Conservation (phyloP, 306 rosid species). For the Adenanthera pavonina region DNA sequence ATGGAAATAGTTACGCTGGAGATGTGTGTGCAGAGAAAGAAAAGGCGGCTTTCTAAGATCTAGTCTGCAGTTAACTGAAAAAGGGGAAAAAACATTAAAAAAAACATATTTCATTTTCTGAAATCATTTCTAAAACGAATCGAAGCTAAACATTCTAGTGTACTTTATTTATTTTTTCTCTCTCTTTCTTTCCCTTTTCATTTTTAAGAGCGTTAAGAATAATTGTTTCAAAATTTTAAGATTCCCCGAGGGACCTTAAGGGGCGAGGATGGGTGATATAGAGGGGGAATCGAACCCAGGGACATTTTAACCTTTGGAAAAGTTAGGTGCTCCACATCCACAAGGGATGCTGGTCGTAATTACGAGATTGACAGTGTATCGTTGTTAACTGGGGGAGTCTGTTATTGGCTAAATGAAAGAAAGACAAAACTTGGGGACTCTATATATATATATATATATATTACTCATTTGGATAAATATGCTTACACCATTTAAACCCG, state of each 20-base stretch:
- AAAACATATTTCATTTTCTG: background rate
- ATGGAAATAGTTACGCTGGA: constrained; percentile 14
- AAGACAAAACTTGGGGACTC: too few species aligned
- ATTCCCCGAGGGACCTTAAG: background rate
- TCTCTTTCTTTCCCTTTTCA: background rate
- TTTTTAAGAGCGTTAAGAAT: background rate
- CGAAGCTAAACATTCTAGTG: background rate
- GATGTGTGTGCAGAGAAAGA: background rate
- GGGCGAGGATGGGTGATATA: background rate
- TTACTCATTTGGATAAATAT: background rate
- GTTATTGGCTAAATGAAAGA: too few species aligned
- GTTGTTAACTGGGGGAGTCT: too few species aligned
- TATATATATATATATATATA: background rate
- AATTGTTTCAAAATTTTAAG: background rate
- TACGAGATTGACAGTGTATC: too few species aligned
- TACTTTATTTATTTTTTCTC: background rate
- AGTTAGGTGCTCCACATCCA: too few species aligned
- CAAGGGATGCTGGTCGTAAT: too few species aligned
- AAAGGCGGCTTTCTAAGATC: background rate
- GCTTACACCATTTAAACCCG: background rate
- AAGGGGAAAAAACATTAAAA: background rate
- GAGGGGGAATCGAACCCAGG: background rate
- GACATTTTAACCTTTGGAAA: too few species aligned
- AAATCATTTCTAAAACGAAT: background rate
- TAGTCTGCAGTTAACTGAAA: background rate